phyloP scores from a whole-genome alignment of 1,284 basidiomycete genomes.

The Naganishia albida region DNA sequence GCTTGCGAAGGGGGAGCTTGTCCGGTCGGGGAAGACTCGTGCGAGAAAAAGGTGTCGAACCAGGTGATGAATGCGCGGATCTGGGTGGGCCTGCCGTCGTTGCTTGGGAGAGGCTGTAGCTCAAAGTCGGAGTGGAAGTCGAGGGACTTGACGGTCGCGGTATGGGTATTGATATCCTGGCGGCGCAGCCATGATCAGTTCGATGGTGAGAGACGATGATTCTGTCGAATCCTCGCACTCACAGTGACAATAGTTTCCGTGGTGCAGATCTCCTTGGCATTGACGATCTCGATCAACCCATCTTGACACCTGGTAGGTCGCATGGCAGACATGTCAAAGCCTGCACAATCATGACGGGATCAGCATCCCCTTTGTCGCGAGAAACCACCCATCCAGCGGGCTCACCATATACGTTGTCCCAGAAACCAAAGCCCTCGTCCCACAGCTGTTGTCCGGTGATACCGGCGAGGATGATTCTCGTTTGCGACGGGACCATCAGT shows the following conservation, averaged over 20 bases:
- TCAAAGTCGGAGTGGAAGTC: constrained; percentile 76
- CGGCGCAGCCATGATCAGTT: not conserved
- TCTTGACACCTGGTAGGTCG: constrained; percentile 65
- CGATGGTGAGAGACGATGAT: constrained; percentile 4
- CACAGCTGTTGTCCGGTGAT: constrained; percentile 73
- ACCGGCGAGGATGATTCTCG: constrained; percentile 77
- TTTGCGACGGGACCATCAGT: constrained; percentile 90
- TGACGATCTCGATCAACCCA: constrained; percentile 77
- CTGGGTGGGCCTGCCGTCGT: constrained; percentile 61
- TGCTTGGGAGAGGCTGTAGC: constrained; percentile 61
- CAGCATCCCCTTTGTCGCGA: constrained; percentile 4
- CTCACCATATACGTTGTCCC: constrained; percentile 86
- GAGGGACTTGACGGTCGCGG: constrained; percentile 68
- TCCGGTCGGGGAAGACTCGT: constrained; percentile 55
- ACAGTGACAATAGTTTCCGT: constrained; percentile 71
- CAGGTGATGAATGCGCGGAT: constrained; percentile 84
- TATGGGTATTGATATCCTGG: constrained; percentile 71
- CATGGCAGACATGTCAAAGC: constrained; percentile 84
- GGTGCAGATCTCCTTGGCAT: constrained; percentile 69
- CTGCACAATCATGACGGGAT: constrained; percentile 54
- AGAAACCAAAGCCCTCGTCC: constrained; percentile 82
- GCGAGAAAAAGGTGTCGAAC: constrained; percentile 89
- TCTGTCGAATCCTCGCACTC: constrained; percentile 32
- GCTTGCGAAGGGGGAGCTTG: constrained; percentile 37
- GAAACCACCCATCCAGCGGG: constrained; percentile 15